Conservation (phyloP, 2,329 filamentous ascomycete species). For the Thielaviopsis punctulata region DNA sequence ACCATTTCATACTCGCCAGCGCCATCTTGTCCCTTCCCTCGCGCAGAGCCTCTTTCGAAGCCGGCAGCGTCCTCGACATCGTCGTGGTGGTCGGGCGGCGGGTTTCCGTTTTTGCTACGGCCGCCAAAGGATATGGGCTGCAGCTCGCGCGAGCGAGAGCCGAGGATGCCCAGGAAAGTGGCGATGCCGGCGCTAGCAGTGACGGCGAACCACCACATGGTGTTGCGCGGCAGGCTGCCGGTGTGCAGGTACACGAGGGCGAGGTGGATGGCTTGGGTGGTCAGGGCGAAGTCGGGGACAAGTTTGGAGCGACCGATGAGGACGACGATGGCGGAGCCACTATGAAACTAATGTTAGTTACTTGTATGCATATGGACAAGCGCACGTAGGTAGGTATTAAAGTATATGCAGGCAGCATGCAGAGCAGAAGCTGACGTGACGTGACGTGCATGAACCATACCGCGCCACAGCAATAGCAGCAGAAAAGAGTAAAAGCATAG, state of each 20-base stretch:
- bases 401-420: neutral
- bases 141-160: slow-evolving; percentile 78
- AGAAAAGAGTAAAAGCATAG: slow-evolving; percentile 5
- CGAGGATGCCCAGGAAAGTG: slow-evolving; percentile 63
- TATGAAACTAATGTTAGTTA: slow-evolving; percentile 21
- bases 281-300: slow-evolving; percentile 84
- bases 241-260: slow-evolving; percentile 64
- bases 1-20: slow-evolving; percentile 51
- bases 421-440: neutral
- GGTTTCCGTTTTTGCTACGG: slow-evolving; percentile 19
- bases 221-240: slow-evolving; percentile 53
- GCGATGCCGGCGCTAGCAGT: slow-evolving; percentile 26
- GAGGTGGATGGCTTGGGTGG: slow-evolving; percentile 70
- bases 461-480: neutral
- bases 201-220: slow-evolving; percentile 70
- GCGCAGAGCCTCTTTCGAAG: slow-evolving; percentile 30
- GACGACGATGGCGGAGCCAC: slow-evolving; percentile 66
- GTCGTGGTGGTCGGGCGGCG: slow-evolving; percentile 12
- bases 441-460: neutral
- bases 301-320: slow-evolving; percentile 82
- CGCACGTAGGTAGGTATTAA: neutral
- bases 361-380: neutral
- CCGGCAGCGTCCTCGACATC: slow-evolving; percentile 31
- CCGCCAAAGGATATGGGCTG: slow-evolving; percentile 77
- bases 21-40: slow-evolving; percentile 36